Evolutionary conservation across 768 basidiomycete genomes (phyloP), one percentile per base, ranked within the genome.

Genomic region (Cystofilobasidium ferigula): DNA sequence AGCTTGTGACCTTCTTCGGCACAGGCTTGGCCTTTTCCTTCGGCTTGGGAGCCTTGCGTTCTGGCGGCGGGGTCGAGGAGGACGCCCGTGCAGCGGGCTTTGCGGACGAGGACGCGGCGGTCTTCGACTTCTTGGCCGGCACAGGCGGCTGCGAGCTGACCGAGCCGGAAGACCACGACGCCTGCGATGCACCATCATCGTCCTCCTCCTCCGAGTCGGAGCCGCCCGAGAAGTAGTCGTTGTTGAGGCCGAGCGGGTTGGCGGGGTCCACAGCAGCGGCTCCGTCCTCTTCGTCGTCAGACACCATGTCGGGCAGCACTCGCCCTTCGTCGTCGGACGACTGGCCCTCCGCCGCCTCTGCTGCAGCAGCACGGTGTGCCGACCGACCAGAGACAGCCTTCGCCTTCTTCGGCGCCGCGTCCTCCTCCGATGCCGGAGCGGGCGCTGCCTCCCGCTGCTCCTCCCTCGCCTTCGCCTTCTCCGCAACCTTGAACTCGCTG

Each of bases 1-100:
- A 79, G 8, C 63, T 85, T 2, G 51, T 54, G 13, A 54, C 58
- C 40, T 40, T 40, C 58, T 60, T 60, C 8, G 34, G 57, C 1
- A 57, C n/a, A 18, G 38, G 57, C 35, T 36, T 40, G 57, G 38
- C 57, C 57, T 40, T 36, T 10, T 36, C 30, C 14, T 3, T 45
- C n/a, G 14, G 14, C 40, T 60, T 60, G 38, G 6, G 26, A 1
- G 38, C 24, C 40, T 8, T 28, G 3, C 9, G 8, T 28, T 36
- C 9, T 6, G 26, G 3, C 28, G 58, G 16, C 9, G n/a, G n/a
- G 6, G 45, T 7, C 22, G 45, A 47, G 45, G 42, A 16, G 12
- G 42, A 40, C 9, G 38, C 38, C 38, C 8, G 8, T 40, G 38
- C 38, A 16, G 38, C 8, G 38, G 38, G 9, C 45, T 48, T 48